A percentile compares a stretch with the other conserved stretches of the same genome.
Evolutionary conservation across 345 rosid species (phyloP).

Genomic region (Eucalyptus curtisii): DNA sequence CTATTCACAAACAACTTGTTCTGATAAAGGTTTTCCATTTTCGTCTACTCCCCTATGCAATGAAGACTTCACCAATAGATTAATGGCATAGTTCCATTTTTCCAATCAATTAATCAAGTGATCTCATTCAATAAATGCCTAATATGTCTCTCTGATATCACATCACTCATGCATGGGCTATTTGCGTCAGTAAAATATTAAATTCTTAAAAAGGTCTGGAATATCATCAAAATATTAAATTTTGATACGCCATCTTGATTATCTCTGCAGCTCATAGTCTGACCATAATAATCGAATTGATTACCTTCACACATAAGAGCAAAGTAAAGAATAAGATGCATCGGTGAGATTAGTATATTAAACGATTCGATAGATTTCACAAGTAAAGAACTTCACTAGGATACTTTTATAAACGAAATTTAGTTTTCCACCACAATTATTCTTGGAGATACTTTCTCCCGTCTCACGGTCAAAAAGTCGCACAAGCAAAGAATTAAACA

Average conservation of each 20-base stretch:
- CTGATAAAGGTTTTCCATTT: too few relatives aligned
- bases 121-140: background rate
- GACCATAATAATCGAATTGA: too few relatives aligned
- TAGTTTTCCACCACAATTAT: background rate
- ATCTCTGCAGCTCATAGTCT: too few relatives aligned
- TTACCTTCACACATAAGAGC: background rate
- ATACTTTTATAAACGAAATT: background rate
- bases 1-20: too few relatives aligned
- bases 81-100: background rate
- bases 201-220: background rate
- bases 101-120: background rate
- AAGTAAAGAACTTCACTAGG: background rate
- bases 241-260: background rate
- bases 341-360: background rate
- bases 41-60: background rate
- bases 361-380: background rate
- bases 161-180: background rate
- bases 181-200: background rate
- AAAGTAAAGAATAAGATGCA: background rate
- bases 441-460: background rate
- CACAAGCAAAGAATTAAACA: background rate
- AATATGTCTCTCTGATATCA: background rate
- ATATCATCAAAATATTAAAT: background rate
- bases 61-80: background rate
- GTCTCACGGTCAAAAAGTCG: background rate